phyloP scores from a whole-genome alignment of 2,329 filamentous ascomycete species.

The Beauveria caledonica region DNA sequence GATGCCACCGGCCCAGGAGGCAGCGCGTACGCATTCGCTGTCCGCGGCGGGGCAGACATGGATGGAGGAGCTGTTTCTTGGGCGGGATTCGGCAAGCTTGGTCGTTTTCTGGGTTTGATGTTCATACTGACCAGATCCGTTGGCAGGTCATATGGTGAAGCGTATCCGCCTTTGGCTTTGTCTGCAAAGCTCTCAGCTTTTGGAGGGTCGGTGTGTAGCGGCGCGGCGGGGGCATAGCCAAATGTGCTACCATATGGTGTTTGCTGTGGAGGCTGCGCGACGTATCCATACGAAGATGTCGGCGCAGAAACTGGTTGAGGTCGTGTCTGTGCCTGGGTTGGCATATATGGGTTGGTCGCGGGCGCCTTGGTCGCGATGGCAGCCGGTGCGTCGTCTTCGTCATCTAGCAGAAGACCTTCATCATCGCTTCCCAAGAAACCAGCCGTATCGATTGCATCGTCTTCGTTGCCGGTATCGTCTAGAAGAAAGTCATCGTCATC shows the following conservation, averaged over 20 bases:
- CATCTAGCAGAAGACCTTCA: slow-evolving; percentile 75
- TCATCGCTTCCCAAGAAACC: slow-evolving; percentile 75
- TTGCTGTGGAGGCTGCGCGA: slow-evolving; percentile 14
- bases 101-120: slow-evolving; percentile 60
- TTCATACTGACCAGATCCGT: slow-evolving; percentile 57
- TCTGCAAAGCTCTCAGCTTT: slow-evolving; percentile 79
- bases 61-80: slow-evolving; percentile 34
- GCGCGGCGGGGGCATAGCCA: slow-evolving; percentile 18
- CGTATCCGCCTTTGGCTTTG: slow-evolving; percentile 85
- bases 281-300: slow-evolving; percentile 7
- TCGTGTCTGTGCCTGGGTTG: background rate
- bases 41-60: slow-evolving; percentile 38
- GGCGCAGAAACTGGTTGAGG: slow-evolving; percentile 10
- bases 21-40: slow-evolving; percentile 54
- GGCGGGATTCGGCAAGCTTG: slow-evolving; percentile 48
- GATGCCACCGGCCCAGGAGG: slow-evolving; percentile 19
- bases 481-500: slow-evolving; percentile 59
- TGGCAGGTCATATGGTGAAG: slow-evolving; percentile 90
- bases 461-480: slow-evolving; percentile 42
- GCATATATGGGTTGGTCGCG: slow-evolving; percentile 13
- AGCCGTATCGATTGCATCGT: slow-evolving; percentile 47
- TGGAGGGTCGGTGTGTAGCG: slow-evolving; percentile 35
- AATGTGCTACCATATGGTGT: slow-evolving; percentile 22
- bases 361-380: background rate
- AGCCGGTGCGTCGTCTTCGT: slow-evolving; percentile 32